A percentile compares a stretch with the other conserved stretches of the same genome.
These are phyloP conservation scores for Pythium monospermum DNA, from an alignment of 352 stramenopile species.

Conservation along the genomic window DNA sequence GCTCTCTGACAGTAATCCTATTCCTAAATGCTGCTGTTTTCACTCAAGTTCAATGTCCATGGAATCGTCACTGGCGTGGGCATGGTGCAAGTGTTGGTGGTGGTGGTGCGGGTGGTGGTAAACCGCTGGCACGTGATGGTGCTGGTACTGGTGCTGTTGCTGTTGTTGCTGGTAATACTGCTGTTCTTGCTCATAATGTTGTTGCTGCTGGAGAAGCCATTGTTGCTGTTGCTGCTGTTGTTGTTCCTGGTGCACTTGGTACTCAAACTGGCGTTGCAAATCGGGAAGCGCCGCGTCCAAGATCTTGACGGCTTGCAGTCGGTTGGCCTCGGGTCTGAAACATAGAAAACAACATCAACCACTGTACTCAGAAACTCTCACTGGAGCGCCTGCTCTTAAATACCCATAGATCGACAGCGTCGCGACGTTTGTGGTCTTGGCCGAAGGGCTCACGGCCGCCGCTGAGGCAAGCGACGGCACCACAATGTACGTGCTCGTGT, in stretches of 20 bases:
- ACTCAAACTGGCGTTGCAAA: constrained; percentile 47
- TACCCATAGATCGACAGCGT: constrained; percentile 80
- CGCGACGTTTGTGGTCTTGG: constrained; percentile 24
- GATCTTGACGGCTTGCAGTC: constrained; percentile 47
- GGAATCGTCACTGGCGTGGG: constrained; percentile 10
- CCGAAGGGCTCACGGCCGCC: neutral
- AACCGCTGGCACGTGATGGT: constrained; percentile 6
- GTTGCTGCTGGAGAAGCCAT: constrained; percentile 30
- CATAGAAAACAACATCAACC: neutral
- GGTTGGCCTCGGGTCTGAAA: constrained; percentile 34
- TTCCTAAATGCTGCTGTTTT: too few relatives aligned
- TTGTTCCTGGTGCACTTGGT: constrained; percentile 33
- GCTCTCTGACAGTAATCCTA: too few relatives aligned
- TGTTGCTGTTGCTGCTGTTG: constrained; percentile 43
- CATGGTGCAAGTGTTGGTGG: constrained; percentile 6
- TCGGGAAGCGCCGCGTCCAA: constrained; percentile 58
- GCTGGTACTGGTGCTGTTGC: constrained; percentile 7
- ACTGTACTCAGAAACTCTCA: neutral
- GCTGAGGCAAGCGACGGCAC: constrained; percentile 33
- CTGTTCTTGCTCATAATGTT: constrained; percentile 24
- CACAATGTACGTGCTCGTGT: constrained; percentile 75
- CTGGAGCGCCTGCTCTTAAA: neutral
- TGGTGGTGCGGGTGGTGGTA: constrained; percentile 1
- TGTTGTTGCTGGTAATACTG: constrained; percentile 5
- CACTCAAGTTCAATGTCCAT: constrained; percentile 18